Conservation (phyloP, 2,329 filamentous ascomycete species). For the Botryotinia convoluta region DNA sequence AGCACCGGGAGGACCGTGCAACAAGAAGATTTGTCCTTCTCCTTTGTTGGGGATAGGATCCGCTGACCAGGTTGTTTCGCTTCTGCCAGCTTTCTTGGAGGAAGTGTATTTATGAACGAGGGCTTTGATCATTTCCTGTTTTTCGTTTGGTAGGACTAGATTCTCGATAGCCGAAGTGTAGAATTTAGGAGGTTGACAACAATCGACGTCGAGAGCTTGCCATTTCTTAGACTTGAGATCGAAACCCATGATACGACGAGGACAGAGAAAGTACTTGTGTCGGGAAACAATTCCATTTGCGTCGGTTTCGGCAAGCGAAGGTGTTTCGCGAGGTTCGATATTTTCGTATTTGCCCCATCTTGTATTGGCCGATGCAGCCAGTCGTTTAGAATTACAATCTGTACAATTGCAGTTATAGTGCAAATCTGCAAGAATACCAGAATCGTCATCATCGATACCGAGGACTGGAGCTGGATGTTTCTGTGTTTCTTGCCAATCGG, state of each 20-base stretch:
- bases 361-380: conserved; percentile 26
- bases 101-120: conserved; percentile 29
- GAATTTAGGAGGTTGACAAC: conserved; percentile 27
- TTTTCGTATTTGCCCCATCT: conserved; percentile 30
- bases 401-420: conserved; percentile 28
- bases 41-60: conserved; percentile 30
- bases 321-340: conserved; percentile 26
- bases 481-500: conserved; percentile 27
- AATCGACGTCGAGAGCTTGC: conserved; percentile 29
- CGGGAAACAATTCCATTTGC: conserved; percentile 16
- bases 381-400: conserved; percentile 25
- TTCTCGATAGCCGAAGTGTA: conserved; percentile 27
- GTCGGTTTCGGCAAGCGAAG: conserved; percentile 17
- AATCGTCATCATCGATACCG: conserved; percentile 28
- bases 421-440: conserved; percentile 26
- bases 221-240: conserved; percentile 31
- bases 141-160: conserved; percentile 27
- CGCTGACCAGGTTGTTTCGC: conserved; percentile 23
- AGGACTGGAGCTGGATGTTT: conserved; percentile 26
- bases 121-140: conserved; percentile 29
- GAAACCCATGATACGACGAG: conserved; percentile 29
- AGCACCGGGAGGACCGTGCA: conserved; percentile 29
- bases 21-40: conserved; percentile 30
- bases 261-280: conserved; percentile 29
- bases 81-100: conserved; percentile 8